Evolutionary conservation across 2,329 filamentous ascomycete genomes (phyloP).

Genomic region (Nemania diffusa): DNA sequence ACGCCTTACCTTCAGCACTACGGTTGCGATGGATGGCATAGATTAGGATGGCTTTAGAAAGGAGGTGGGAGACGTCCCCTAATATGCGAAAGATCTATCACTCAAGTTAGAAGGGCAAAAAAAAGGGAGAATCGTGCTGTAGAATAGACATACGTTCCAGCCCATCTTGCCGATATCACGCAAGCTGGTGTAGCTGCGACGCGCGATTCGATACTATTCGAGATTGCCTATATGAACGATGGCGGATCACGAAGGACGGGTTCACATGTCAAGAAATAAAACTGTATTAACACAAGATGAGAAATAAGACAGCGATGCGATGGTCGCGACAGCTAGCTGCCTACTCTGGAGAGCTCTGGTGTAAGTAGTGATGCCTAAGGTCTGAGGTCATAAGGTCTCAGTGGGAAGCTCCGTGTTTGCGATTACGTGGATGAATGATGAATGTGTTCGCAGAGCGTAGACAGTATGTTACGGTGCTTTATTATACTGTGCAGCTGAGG

Average conservation of each 20-base stretch:
- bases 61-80: conserved; percentile 84
- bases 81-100: conserved; percentile 75
- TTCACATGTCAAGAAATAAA: conserved; percentile 35
- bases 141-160: conserved; percentile 45
- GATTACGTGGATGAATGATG: conserved; percentile 28
- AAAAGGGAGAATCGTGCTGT: conserved; percentile 9
- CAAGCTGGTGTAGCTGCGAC: conserved; percentile 28
- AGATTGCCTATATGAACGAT: conserved; percentile 7
- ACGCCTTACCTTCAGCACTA: conserved; percentile 85
- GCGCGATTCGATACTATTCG: conserved; percentile 20
- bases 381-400: conserved; percentile 23
- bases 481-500: background rate
- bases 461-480: background rate
- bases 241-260: conserved; percentile 30
- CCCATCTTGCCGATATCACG: conserved; percentile 41
- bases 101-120: conserved; percentile 1
- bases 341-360: conserved; percentile 7
- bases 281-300: background rate
- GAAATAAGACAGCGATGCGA: background rate
- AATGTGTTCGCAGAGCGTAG: background rate
- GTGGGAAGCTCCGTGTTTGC: conserved; percentile 18
- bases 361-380: background rate
- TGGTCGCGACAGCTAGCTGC: conserved; percentile 14
- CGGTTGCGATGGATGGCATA: conserved; percentile 88
- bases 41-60: conserved; percentile 90